Evolutionary conservation across 345 rosid genomes (phyloP), one percentile per base, ranked within the genome.

Genomic region (Carallia brachiata): DNA sequence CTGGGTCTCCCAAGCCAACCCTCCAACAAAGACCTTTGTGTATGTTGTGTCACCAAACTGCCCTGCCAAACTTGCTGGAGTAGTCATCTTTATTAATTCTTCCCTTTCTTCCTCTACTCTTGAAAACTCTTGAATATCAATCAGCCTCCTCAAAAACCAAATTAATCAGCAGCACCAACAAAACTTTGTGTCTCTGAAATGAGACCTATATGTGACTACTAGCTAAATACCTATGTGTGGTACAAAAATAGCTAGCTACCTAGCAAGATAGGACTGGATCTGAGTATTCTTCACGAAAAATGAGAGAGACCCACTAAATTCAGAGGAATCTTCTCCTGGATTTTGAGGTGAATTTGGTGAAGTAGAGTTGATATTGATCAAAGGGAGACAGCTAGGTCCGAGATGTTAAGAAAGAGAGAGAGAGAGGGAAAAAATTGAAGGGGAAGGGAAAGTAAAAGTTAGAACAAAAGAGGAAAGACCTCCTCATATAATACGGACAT

Each of bases 1-100:
- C 44, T 31, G 76, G 13, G 85, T 85, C 53, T 69, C 73, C 89
- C 86, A 85, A 39, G 80, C 76, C 61, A 85, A 77, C 8, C 86
- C 89, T 54, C 83, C 79, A 39, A 85, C 85, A 68, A 80, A 85
- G 62, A 83, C 36, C 61, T 83, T 83, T 52, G 77, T 82, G 67
- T 76, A 70, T 2, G 67, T 70, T 27, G 71, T 57, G 27, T 56
- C 71, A 67, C 94, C 94, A 37, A 89, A 86, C 79, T 89, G 89
- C n/a, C 83, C 83, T 13, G 71, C 78, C 81, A 81, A 72, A 77
- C 76, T 81, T 32, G 73, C 65, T 64, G 87, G 84, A 73, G 81
- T 77, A 87, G 81, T 81, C 75, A 32, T 32, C 34, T 32, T 32
- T 68, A 67, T 19, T 19, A 56, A 23, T 44, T 63, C 76, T 69